Evolutionary conservation across 176 grass and related monocot species (phyloP), one percentile per base, ranked within the genome.

Genomic region (Cocos nucifera): DNA sequence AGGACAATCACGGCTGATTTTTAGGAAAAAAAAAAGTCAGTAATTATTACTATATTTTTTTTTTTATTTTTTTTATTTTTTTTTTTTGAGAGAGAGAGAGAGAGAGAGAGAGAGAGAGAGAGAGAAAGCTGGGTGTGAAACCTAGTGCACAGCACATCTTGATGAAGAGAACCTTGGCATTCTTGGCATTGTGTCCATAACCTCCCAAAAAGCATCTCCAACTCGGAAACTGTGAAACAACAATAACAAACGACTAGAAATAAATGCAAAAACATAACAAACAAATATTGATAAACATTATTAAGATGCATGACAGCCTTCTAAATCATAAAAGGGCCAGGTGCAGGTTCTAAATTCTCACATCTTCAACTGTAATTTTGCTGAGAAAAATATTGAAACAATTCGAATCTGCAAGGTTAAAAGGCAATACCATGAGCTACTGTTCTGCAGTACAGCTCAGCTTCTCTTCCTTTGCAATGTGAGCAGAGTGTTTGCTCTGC

Each of bases 151-250:
- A 97, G 78, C 69, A 97, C 93, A 49, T 97, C 93, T 82, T 97
- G 93, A 60, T 97, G 93, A 55, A 97, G 87, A 62, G 93, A 97
- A 30, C 93, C 93, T 76, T 97, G 93, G 67, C 93, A 97, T 61
- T 91, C 93, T 76, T 97, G 93, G 72, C 93, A 97, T 44, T 97
- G 92, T 3, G 92, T 97, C 92, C 92, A 97, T 64, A 97, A 51
- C 70, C 73, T 87, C 69, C 92, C 92, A 78, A 97, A 97, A 50
- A 96, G 75, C 69, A 77, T 75, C 78, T 96, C 92, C 32, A 90
- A 80, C 3, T 96, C 87, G 16, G 80, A 90, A 73, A 96, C 91
- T 90, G 71, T 59, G 8, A 44, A 44, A 44, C 8, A 44, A 44
- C 12, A 10, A 14, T 14, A 14, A 44, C 9, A 12, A 44, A 12